Conservation (phyloP, 495 filamentous ascomycete genomes). For the Filosporella fistucella region DNA sequence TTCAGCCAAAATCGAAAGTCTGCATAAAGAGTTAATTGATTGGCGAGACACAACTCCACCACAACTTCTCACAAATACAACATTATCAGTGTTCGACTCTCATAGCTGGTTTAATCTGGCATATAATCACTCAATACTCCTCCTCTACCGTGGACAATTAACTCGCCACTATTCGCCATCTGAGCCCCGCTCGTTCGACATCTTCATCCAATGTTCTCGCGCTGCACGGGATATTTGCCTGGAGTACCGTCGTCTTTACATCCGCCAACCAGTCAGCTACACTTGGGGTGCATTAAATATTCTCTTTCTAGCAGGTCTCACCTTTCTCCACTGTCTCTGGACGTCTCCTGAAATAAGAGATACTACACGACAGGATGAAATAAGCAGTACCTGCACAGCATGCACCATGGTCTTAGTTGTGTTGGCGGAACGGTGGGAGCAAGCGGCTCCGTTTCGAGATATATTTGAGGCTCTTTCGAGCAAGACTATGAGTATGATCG, state of each 20-base stretch:
- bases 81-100: background rate
- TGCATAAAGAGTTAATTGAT: background rate
- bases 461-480: background rate
- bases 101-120: background rate
- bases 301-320: slow-evolving; percentile 12
- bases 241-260: background rate
- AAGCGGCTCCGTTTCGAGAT: background rate
- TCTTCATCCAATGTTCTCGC: background rate
- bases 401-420: background rate
- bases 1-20: background rate
- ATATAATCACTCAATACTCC: background rate
- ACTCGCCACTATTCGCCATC: background rate
- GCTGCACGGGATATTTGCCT: background rate
- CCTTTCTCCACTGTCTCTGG: slow-evolving; percentile 14
- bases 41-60: background rate
- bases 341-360: slow-evolving; percentile 2
- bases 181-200: background rate
- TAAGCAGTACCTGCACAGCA: background rate
- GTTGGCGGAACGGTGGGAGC: background rate
- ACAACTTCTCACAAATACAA: background rate
- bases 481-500: background rate
- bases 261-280: slow-evolving; percentile 2
- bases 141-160: background rate
- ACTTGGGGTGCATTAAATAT: slow-evolving; percentile 12
- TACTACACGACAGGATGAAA: background rate